Evolutionary conservation across 495 filamentous ascomycete species (phyloP), one percentile per base, ranked within the genome.

Genomic region (Penicillium coprophilum): DNA sequence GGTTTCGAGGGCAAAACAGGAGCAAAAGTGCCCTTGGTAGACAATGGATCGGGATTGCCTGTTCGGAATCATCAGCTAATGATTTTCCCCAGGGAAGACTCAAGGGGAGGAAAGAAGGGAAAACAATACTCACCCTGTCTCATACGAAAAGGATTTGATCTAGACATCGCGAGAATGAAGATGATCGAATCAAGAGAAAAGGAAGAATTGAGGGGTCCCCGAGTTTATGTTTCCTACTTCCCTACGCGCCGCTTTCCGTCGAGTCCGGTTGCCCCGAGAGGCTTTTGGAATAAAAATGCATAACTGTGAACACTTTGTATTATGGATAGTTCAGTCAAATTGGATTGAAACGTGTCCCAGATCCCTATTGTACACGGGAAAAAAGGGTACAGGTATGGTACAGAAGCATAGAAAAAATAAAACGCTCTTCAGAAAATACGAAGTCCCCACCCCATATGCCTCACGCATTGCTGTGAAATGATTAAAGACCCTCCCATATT

Each of bases 131-230:
- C 55, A 77, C 74, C 66, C 45, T 65, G 38, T 58, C 66, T 79
- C 68, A 68, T 71, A 68, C 80, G 80, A 68, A 82, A 82, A 70
- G 80, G 80, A 78, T 82, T 82, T 66, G 71, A 79, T 67, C 73
- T 77, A 76, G 80, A 77, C 80, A 82, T 82, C 60, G 72, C 70
- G 55, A 61, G 13, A 39, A 17, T 62, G 62, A 55, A 57, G 61
- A 71, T 66, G 64, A 60, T 13, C 27, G 46, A 20, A 36, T 28
- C 8, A 57, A 61, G 64, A 41, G 28, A 50, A 52, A 49, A 34
- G 58, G 56, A 55, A 56, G 59, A 58, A 56, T 61, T 34, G 60
- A 59, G 51, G 55, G 55, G 50, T 49, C 57, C 64, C 63, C 62
- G 57, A 55, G 55, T 45, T 61, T 66, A 62, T 63, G 50, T 59